Evolutionary conservation across 2,329 filamentous ascomycete genomes (phyloP), one percentile per base, ranked within the genome.

Genomic region (Alternaria angustiovoidea): DNA sequence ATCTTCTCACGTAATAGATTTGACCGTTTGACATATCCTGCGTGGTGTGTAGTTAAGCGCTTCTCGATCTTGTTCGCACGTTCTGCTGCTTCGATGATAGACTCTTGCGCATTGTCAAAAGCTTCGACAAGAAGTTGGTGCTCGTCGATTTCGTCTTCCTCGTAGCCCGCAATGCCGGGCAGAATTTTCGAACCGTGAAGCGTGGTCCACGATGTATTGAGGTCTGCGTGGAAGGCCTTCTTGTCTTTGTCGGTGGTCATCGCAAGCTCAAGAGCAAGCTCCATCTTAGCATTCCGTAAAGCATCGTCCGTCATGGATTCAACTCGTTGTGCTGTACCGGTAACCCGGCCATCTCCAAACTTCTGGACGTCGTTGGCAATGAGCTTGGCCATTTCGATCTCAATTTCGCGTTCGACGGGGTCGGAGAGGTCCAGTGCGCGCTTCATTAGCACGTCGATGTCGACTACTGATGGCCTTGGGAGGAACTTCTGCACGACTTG

Each of bases 61-160:
- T 97, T 97, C 80, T 98, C 94, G 1, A 96, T 83, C 79, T 94
- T 96, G 75, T 93, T 92, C 54, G 91, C 92, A 58, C 89, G 86
- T 69, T 94, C 89, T 3, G 94, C 95, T 0, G 89, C 88, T 3
- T 86, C 82, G 68, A 91, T 85, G 63, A 97, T 91, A 7, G 86
- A 84, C 47, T 91, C 87, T 78, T 95, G 91, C 2, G 93, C 86
- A 46, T 85, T 85, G 64, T 95, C 89, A 66, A 97, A 95, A 2
- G 91, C 88, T 67, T 87, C 82, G 32, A 85, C 85, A 82, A 94
- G 88, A 28, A 87, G 85, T 67, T 85, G 84, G 47, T 83, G 80
- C 66, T 92, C 88, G 55, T 92, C 88, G 52, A 93, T 86, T 51
- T 92, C 90, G 42, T 93, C 90, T 44, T 91, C 91, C 12, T 86